These are phyloP conservation scores for Thielaviopsis punctulata DNA, from an alignment of 2,329 filamentous ascomycete genomes.

Conservation along the genomic window DNA sequence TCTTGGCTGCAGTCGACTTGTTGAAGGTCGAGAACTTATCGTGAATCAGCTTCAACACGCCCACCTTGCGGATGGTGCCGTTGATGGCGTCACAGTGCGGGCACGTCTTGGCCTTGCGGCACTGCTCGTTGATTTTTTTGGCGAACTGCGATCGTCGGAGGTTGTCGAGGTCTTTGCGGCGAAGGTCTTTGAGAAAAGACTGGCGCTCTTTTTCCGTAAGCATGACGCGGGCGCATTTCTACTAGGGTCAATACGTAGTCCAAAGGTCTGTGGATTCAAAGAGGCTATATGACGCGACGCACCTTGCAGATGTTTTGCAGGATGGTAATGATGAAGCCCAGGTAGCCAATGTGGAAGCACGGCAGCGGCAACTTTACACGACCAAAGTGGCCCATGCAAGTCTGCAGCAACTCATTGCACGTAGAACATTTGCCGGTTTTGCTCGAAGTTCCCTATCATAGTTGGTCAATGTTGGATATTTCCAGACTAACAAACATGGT, in stretches of 20 bases:
- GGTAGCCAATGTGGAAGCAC: conserved; percentile 88
- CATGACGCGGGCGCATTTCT: conserved; percentile 69
- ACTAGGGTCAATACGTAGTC: not conserved
- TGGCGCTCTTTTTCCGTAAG: conserved; percentile 67
- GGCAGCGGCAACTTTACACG: conserved; percentile 81
- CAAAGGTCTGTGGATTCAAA: conserved; percentile 4
- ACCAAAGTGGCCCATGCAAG: conserved; percentile 90
- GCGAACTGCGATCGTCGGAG: conserved; percentile 66
- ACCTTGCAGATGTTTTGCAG: conserved; percentile 89
- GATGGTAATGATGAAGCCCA: conserved; percentile 82
- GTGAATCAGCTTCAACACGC: conserved; percentile 84
- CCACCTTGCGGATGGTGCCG: conserved; percentile 79
- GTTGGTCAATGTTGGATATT: conserved; percentile 4
- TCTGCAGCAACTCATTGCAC: conserved; percentile 62
- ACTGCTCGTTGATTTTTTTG: conserved; percentile 79
- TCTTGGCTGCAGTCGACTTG: conserved; percentile 72
- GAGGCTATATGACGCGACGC: conserved; percentile 10
- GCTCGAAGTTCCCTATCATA: conserved; percentile 55
- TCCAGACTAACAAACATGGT: not conserved
- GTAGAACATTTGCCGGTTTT: conserved; percentile 68
- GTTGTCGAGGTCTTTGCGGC: conserved; percentile 71
- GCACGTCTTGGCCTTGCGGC: conserved; percentile 71
- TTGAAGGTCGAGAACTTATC: conserved; percentile 84
- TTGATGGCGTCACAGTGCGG: conserved; percentile 69
- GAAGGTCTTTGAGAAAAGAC: conserved; percentile 60